Evolutionary conservation across 345 rosid species (phyloP), one percentile per base, ranked within the genome.

Genomic region (Heritiera littoralis): DNA sequence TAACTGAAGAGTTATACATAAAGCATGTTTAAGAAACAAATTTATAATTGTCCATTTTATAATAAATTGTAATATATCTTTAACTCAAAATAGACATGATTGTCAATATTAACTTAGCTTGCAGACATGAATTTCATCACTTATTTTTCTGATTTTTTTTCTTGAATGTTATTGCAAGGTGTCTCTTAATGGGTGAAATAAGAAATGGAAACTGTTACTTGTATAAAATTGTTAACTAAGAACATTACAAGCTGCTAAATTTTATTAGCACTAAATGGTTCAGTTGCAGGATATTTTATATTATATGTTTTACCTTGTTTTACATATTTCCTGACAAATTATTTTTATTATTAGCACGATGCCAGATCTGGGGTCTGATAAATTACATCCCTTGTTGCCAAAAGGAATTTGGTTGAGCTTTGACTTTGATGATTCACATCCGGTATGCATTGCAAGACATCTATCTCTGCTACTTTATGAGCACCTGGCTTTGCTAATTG

Each of bases 341-440:
- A 35, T 17, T 52, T 32, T 35, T 72, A 12, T 82, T 48, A 70
- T 79, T 78, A 93, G 98, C 85, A 85, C 92, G 32, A 41, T 74
- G 75, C 84, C 86, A n/a, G 81, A 80, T 81, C 88, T 82, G 77
- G 89, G 87, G 76, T 85, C 85, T 17, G 91, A 86, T 58, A 83
- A 81, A 77, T 76, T 86, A 78, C 86, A 88, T 46, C 87, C 77
- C 58, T 7, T 83, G 64, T 79, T 95, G 48, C 98, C 98, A 11
- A 83, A 81, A 71, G 98, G 98, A 87, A 91, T 79, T 74, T 95
- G 98, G 98, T 78, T 82, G 85, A 89, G 84, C 82, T 93, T 93
- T 78, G 94, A 92, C 83, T 92, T 95, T 64, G 89, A 90, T 60
- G 98, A 95, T 85, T 82, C 92, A 66, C 97, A 93, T 85, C 97